Conservation (phyloP, 441 rosid species). For the Omphalea diandra region DNA sequence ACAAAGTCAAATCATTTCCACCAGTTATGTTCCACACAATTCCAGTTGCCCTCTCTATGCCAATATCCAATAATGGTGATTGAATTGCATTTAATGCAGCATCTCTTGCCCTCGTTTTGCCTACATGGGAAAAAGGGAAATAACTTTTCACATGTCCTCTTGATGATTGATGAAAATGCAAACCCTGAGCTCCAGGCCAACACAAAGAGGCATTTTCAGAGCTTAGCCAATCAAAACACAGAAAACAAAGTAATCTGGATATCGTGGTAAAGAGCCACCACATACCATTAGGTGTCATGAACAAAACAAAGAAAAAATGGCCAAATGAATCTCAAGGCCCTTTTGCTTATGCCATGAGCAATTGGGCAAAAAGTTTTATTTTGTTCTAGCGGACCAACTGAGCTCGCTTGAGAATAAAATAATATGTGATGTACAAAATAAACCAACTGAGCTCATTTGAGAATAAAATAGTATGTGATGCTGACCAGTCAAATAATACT, state of each 20-base stretch:
- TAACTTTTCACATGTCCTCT: slow-evolving; percentile 2
- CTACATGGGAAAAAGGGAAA: slow-evolving; percentile 33
- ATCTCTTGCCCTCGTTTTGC: slow-evolving; percentile 96
- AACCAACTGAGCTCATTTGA: no score
- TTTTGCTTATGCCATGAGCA: no score
- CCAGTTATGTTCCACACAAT: slow-evolving; percentile 98
- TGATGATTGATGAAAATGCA: slow-evolving; percentile 12
- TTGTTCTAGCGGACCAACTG: no score
- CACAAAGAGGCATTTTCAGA: slow-evolving; percentile 3
- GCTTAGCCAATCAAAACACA: slow-evolving; percentile 16
- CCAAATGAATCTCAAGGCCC: no score
- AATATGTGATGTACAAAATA: no score
- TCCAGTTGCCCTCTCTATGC: slow-evolving; percentile 98
- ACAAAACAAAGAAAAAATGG: no score
- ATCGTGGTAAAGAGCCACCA: background rate
- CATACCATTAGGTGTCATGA: background rate
- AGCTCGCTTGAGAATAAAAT: no score
- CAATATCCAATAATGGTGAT: slow-evolving; percentile 89
- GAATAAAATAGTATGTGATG: no score
- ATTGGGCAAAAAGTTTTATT: no score
- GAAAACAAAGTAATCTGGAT: background rate
- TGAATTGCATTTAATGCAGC: slow-evolving; percentile 98
- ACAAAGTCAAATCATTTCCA: slow-evolving; percentile 86
- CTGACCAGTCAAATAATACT: no score
- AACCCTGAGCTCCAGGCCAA: background rate